Base-by-base conservation (phyloP, 441 rosid species). In the Croton laevigatus region DNA sequence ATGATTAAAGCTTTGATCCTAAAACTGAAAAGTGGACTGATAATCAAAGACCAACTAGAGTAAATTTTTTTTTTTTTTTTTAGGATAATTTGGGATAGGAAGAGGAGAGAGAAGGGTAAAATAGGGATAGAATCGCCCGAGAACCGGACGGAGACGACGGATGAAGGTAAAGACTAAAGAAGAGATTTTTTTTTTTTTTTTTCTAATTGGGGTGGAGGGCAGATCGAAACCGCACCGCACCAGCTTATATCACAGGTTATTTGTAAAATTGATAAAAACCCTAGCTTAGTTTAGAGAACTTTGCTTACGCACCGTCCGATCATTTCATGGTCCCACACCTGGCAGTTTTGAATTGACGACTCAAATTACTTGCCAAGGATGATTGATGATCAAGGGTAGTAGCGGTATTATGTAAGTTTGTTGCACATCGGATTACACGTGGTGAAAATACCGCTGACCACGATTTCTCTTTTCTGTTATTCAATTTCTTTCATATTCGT, bases 171-270 rank as follows among this genome's bases (percentile, higher is more conserved):
- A 13, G n/a, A 27, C 32, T 27, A 27, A 27, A 12, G n/a, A 36
- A n/a, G 32, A 65, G 3, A 7, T 16, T 32, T 20, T 76, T 75
- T 78, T 69, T 4, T 45, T 48, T 1, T 68, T 79, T 79, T 81
- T 80, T 72, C 37, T 7, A 40, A 49, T 59, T 45, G 13, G 36
- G 76, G 65, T 53, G 79, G 80, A 76, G 85, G 85, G 85, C 86
- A 80, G 91, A 74, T 57, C 51, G 16, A 76, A 27, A 77, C 87
- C 81, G 91, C 87, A 73, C 87, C 85, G 91, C 91, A 70, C 79
- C 11, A 69, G 61, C 42, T 74, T 84, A 81, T 80, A 80, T 80
- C 81, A 36, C 13, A 2, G 42, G 32, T 20, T 19, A 34, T 51
- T 13, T 6, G 16, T 57, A 65, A 55, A 16, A 16, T 40, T 9